Evolutionary conservation across 148 eudicot genomes (phyloP).

Genomic region (Camellia granthamiana): DNA sequence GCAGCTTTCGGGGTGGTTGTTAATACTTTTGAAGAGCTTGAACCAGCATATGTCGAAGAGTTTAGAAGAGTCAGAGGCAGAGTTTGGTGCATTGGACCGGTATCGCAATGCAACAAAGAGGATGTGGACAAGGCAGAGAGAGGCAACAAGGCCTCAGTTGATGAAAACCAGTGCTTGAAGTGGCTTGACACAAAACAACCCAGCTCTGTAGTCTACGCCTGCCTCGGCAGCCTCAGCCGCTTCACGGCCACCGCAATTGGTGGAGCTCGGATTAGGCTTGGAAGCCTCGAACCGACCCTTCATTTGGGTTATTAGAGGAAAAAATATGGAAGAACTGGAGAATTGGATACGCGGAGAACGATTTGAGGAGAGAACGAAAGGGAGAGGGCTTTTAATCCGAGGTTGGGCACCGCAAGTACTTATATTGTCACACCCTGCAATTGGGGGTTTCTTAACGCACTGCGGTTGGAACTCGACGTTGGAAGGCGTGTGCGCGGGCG

Average conservation of each 20-base stretch:
- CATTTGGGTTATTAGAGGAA: conserved; percentile 21
- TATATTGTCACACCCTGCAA: neutral
- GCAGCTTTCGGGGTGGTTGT: conserved; percentile 19
- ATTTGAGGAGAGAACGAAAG: conserved; percentile 22
- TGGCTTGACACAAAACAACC: conserved; percentile 19
- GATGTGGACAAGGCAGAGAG: conserved; percentile 17
- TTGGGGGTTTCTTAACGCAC: conserved; percentile 2
- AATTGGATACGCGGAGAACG: conserved; percentile 14
- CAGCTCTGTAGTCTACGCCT: conserved; percentile 16
- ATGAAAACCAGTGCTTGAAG: conserved; percentile 17
- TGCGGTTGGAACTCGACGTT: conserved; percentile 2
- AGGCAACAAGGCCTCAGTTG: conserved; percentile 27
- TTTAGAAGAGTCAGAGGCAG: conserved; percentile 9
- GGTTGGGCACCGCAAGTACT: conserved; percentile 10
- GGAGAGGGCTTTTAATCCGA: neutral
- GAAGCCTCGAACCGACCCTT: conserved; percentile 21
- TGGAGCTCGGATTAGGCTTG: conserved; percentile 22
- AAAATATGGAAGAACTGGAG: neutral
- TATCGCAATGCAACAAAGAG: conserved; percentile 25
- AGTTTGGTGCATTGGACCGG: conserved; percentile 31
- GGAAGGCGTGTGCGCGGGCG: neutral
- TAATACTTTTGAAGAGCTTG: conserved; percentile 24
- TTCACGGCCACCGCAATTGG: conserved; percentile 10
- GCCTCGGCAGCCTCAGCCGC: conserved; percentile 22
- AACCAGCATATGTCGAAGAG: conserved; percentile 15